Base-by-base conservation (phyloP, 2,329 filamentous ascomycete genomes). In the Aspergillus bombycis region DNA sequence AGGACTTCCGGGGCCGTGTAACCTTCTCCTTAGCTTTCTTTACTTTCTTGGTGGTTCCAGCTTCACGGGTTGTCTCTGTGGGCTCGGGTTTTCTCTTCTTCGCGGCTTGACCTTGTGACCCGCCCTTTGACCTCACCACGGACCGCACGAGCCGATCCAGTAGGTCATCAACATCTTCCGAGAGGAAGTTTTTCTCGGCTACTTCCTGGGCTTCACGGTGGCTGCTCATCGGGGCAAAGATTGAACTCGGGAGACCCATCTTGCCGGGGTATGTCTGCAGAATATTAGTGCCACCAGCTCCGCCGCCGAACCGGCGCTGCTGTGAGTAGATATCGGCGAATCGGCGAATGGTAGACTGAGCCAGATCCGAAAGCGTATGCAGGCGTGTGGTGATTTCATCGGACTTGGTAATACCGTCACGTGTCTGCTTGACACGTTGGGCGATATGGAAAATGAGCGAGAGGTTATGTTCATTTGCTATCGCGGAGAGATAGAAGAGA, bases 371-470 rank as follows among this genome's bases (percentile, higher is more conserved):
- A 43, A 99, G 80, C 7, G 94, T 88, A 75, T 97, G 96, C 0
- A 99, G 84, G 65, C 79, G 76, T 32, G 74, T 75, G n/a, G 75
- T 79, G 11, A 81, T 76, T 26, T 75, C 71, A 32, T 80, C 77
- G 0, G 88, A 75, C 53, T 77, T 85, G 28, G 86, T 85, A 64
- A 98, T 88, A 14, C 87, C 91, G 75, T 99, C 95, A 48, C 88
- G 86, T 11, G 94, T 91, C 77, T 94, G 91, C 82, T 99, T 99
- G 60, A 97, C 90, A 11, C 93, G 89, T 78, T 98, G 94, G 14
- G 93, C 93, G 65, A 97, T 91, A 76, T 95, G 93, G 81, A 91
- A 95, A 46, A 99, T 93, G 65, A 97, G 82, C 0, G 91, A 91
- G 19, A 98, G 84, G 71, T 97, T 99, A 52, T 92, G 87, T 75